Evolutionary conservation across 805 yeast genomes (phyloP).

Genomic region (Ogataea corticis): DNA sequence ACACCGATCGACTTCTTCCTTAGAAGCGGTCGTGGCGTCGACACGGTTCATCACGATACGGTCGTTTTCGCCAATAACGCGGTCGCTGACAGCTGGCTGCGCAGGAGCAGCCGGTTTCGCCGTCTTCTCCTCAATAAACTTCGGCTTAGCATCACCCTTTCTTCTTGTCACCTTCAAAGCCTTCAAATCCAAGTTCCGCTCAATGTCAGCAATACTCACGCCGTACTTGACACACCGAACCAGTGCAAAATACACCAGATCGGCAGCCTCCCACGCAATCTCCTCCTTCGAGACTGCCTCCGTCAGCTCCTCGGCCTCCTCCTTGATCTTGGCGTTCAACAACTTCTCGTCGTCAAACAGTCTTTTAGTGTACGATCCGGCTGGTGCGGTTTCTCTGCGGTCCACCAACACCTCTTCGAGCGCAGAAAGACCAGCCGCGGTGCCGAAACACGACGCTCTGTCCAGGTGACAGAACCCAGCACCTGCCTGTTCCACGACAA

Average conservation of each 20-base stretch:
- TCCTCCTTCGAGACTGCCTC: conserved; percentile 71
- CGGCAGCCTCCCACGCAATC: conserved; percentile 97
- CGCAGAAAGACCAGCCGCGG: conserved; percentile 61
- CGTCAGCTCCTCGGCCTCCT: conserved; percentile 93
- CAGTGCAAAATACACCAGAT: conserved; percentile 62
- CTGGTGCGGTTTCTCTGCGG: conserved; percentile 73
- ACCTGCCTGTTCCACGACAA: conserved; percentile 82
- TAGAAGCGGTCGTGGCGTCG: conserved; percentile 41
- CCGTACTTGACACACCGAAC: conserved; percentile 65
- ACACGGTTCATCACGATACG: conserved; percentile 54
- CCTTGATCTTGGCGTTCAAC: conserved; percentile 83
- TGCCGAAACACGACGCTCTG: conserved; percentile 79
- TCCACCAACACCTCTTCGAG: conserved; percentile 66
- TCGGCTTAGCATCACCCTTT: conserved; percentile 92
- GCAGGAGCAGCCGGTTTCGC: conserved; percentile 6
- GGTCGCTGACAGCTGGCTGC: conserved; percentile 26
- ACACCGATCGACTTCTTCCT: conserved; percentile 55
- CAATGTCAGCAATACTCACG: conserved; percentile 78
- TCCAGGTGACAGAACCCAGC: conserved; percentile 92
- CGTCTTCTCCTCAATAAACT: conserved; percentile 45
- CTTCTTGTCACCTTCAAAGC: conserved; percentile 86
- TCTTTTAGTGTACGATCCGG: conserved; percentile 92
- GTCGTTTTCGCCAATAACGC: conserved; percentile 30
- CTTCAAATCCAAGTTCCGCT: conserved; percentile 80
- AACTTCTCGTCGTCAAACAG: conserved; percentile 76